Evolutionary conservation across 192 early-diverging fungal genomes (phyloP).

Genomic region (Dissophora globulifera): DNA sequence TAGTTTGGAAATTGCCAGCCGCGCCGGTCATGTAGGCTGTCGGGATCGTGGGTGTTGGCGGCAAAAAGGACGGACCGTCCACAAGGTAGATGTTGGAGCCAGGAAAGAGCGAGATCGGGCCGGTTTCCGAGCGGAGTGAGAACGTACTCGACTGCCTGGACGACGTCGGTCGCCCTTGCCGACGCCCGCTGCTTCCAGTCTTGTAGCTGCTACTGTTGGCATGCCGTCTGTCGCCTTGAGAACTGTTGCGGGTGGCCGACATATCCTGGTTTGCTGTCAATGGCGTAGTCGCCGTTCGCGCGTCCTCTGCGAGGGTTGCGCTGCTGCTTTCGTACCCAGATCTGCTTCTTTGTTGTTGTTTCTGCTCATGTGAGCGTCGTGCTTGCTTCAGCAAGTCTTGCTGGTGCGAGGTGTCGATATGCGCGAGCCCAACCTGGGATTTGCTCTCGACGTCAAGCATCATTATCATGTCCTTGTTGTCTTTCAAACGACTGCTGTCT

Average conservation of each 20-base stretch:
- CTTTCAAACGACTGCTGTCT: too few species aligned
- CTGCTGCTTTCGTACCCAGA: too few species aligned
- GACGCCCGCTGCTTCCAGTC: neutral
- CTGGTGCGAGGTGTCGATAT: neutral
- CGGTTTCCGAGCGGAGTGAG: slow-evolving; percentile 8
- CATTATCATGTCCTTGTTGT: slow-evolving; percentile 16
- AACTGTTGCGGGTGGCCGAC: too few species aligned
- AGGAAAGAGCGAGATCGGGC: slow-evolving; percentile 24
- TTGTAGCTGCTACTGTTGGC: neutral
- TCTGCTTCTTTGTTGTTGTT: too few species aligned
- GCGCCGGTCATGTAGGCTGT: slow-evolving; percentile 5
- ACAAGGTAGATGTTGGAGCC: slow-evolving; percentile 20
- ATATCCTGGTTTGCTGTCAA: too few species aligned
- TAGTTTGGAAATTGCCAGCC: neutral
- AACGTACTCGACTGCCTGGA: slow-evolving; percentile 1
- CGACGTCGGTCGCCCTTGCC: neutral
- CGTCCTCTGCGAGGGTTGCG: too few species aligned
- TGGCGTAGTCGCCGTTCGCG: too few species aligned
- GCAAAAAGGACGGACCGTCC: slow-evolving; percentile 17
- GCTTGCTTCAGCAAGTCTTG: too few species aligned
- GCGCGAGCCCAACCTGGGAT: neutral
- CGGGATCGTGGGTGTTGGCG: slow-evolving; percentile 35
- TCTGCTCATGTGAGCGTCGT: too few species aligned
- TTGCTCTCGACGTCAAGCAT: slow-evolving; percentile 21
- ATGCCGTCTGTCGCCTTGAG: neutral